Conservation (phyloP, 2,329 filamentous ascomycete species). For the Monosporascus sp. region DNA sequence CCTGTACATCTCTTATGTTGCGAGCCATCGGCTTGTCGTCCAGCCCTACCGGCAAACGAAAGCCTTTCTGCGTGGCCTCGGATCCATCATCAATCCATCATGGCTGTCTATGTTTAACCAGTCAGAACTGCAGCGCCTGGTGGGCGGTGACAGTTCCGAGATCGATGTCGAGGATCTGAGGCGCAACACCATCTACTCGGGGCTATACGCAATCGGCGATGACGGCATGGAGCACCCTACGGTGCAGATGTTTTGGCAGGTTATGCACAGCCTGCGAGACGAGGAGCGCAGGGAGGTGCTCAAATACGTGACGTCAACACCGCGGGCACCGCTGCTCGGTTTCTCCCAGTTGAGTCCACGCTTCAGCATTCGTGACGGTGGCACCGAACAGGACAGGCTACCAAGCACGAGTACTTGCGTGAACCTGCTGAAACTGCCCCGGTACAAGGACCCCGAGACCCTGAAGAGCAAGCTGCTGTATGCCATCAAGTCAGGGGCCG, state of each 20-base stretch:
- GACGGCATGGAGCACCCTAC: conserved; percentile 82
- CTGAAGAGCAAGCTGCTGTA: conserved; percentile 81
- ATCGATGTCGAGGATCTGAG: conserved; percentile 86
- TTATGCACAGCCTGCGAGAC: conserved; percentile 72
- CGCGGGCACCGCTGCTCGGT: conserved; percentile 80
- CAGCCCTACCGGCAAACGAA: conserved; percentile 79
- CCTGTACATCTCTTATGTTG: conserved; percentile 91
- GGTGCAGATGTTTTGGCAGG: conserved; percentile 84
- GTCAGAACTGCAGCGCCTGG: conserved; percentile 84
- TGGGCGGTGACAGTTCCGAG: conserved; percentile 78
- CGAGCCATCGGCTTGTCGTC: conserved; percentile 75
- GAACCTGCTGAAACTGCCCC: conserved; percentile 86
- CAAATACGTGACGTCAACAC: conserved; percentile 93
- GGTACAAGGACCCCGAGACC: conserved; percentile 61
- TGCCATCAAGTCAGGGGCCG: conserved; percentile 82
- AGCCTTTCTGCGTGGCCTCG: conserved; percentile 81
- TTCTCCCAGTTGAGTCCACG: conserved; percentile 79
- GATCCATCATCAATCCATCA: conserved; percentile 79
- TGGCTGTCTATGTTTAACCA: conserved; percentile 99
- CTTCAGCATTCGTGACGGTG: conserved; percentile 86
- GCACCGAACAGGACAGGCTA: conserved; percentile 67
- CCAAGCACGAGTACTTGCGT: conserved; percentile 96
- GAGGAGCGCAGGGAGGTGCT: conserved; percentile 77
- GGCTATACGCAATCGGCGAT: conserved; percentile 84
- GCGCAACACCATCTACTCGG: conserved; percentile 78